Evolutionary conservation across 768 basidiomycete genomes (phyloP), one percentile per base, ranked within the genome.

Genomic region (Sarcomyxa edulis): DNA sequence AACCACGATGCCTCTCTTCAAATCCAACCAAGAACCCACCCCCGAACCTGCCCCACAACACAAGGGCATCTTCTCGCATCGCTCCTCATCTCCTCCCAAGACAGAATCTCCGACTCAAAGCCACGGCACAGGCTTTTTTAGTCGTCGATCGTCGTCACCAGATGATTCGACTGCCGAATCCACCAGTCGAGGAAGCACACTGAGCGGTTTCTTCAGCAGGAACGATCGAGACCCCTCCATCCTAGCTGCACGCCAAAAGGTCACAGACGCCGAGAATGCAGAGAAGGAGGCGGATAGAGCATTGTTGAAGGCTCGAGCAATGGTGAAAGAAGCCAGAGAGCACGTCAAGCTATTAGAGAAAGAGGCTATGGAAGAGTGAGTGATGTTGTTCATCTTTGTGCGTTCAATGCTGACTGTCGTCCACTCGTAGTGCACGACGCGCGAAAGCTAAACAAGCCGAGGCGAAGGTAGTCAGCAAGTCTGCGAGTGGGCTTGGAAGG

Each of bases 401-500:
- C 18, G 8, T n/a, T 20, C 38, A 35, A 36, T 40, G 9, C 19
- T 48, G 18, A 46, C n/a, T n/a, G n/a, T 36, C 15, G n/a, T 27
- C 26, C 44, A 37, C 40, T 33, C 46, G n/a, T 47, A 76, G 74
- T 21, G 62, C 68, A 18, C 57, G 53, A 22, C 71, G 70, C 32
- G 74, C 74, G 9, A 72, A 71, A 53, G 64, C 67, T 6, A 77
- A 76, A 47, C 72, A 74, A 43, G 68, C 65, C 10, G 69, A 75
- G 48, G 66, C 70, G 6, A 71, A 72, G 51, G 56, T 59, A 14
- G 68, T 78, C 47, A 67, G 61, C 53, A 75, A 74, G 56, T 62
- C 53, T 40, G 68, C 68, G n/a, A 5, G 22, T 4, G 26, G 26
- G 30, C 21, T 42, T 8, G 41, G 41, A 9, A 25, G 41, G 21